These are phyloP conservation scores for Phytophthora pini DNA, from an alignment of 352 stramenopile species.

Conservation along the genomic window DNA sequence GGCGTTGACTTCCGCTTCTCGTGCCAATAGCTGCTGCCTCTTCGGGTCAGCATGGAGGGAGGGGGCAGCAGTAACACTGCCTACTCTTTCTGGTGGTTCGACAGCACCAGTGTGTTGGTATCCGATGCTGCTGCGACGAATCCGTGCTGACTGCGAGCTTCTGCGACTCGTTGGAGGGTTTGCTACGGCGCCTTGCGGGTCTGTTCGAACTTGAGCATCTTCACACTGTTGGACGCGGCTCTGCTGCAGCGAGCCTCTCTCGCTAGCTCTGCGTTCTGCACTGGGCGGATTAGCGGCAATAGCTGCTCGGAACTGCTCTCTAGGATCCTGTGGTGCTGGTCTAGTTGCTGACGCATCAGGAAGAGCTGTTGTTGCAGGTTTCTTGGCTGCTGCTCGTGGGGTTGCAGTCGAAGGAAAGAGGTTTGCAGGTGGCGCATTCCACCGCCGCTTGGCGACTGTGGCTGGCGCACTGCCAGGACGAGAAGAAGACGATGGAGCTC, in stretches of 20 bases:
- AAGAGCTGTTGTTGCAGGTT: conserved; percentile 6
- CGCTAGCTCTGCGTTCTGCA: conserved; percentile 3
- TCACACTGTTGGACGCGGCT: not conserved
- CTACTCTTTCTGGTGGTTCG: conserved; percentile 4
- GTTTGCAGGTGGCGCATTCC: conserved; percentile 34
- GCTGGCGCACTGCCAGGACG: conserved; percentile 14
- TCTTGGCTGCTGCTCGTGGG: conserved; percentile 1
- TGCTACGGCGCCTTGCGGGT: not conserved
- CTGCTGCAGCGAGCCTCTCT: conserved; percentile 2
- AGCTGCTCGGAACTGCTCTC: conserved; percentile 29
- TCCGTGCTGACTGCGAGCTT: conserved; percentile 7
- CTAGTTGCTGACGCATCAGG: conserved; percentile 1
- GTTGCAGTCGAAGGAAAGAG: conserved; percentile 26
- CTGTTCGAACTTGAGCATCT: not conserved
- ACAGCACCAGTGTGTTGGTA: conserved; percentile 3
- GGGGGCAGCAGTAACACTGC: not conserved
- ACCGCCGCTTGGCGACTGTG: conserved; percentile 31
- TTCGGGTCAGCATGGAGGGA: conserved; percentile 32
- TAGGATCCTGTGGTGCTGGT: not conserved
- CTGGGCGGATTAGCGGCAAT: conserved; percentile 6
- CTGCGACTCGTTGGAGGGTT: conserved; percentile 13
- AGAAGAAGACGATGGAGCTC: conserved; percentile 6
- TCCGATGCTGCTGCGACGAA: conserved; percentile 7
- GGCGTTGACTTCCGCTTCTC: conserved; percentile 26
- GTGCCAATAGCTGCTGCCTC: conserved; percentile 31